Conservation (phyloP, 129 eudicot genomes). For the Lonicera japonica region DNA sequence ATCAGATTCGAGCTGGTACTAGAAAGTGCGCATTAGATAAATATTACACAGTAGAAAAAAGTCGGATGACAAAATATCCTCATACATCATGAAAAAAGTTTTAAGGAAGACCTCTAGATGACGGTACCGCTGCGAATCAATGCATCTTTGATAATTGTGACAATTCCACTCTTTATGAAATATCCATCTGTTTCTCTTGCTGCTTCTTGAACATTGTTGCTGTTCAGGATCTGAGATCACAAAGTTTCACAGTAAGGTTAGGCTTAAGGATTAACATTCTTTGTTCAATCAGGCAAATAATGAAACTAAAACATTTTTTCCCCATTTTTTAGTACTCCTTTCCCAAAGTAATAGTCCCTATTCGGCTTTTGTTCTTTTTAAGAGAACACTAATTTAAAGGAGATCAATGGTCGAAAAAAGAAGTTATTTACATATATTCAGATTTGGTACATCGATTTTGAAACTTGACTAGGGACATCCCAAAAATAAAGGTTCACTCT, state of each 20-base stretch:
- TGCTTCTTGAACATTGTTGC: constrained; percentile 81
- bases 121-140: constrained; percentile 76
- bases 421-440: not conserved
- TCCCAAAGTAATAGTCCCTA: too few relatives aligned
- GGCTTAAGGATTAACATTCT: too few relatives aligned
- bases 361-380: too few relatives aligned
- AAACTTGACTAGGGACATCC: not conserved
- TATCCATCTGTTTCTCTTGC: constrained; percentile 96
- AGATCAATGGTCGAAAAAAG: too few relatives aligned
- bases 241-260: not conserved
- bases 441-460: too few relatives aligned
- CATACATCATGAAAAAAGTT: not conserved
- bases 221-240: constrained; percentile 58
- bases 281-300: too few relatives aligned
- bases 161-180: constrained; percentile 92
- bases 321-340: too few relatives aligned
- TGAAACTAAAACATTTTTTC: too few relatives aligned
- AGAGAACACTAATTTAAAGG: too few relatives aligned
- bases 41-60: not conserved
- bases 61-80: not conserved
- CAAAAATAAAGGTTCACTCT: too few relatives aligned
- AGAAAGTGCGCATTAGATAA: not conserved
- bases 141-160: constrained; percentile 87
- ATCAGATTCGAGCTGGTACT: not conserved
- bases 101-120: constrained; percentile 30